phyloP scores from a whole-genome alignment of 768 basidiomycete genomes.

The Pleurotus salmoneostramineus region DNA sequence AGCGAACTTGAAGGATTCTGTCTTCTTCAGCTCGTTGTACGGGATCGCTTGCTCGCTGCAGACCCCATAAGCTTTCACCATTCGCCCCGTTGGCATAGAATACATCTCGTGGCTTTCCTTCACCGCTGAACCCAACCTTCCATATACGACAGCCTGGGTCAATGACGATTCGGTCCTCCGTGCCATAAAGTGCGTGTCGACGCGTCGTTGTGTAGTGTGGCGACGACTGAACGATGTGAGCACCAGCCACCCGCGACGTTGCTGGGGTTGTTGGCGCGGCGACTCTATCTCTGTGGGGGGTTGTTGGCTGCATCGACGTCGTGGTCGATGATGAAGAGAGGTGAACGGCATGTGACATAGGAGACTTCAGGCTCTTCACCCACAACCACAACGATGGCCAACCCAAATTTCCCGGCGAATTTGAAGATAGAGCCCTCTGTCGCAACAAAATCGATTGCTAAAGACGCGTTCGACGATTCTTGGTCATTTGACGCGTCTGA shows the following conservation, averaged over 20 bases:
- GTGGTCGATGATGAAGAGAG: not conserved
- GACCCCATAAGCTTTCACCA: constrained; percentile 54
- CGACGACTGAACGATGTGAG: constrained; percentile 58
- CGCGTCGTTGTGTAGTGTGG: constrained; percentile 84
- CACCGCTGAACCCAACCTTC: constrained; percentile 98
- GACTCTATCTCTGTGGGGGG: constrained; percentile 34
- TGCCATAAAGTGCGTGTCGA: constrained; percentile 92
- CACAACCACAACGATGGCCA: not conserved
- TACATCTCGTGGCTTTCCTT: constrained; percentile 87
- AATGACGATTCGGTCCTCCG: constrained; percentile 92
- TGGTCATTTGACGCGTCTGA: constrained; percentile 26
- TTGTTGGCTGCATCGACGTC: constrained; percentile 26
- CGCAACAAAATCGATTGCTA: constrained; percentile 15
- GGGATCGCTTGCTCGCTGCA: constrained; percentile 49
- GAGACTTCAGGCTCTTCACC: not conserved
- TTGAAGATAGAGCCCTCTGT: constrained; percentile 30
- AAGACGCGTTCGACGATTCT: constrained; percentile 10
- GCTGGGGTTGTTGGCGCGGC: constrained; percentile 52
- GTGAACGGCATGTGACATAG: constrained; percentile 10
- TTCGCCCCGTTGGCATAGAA: constrained; percentile 53
- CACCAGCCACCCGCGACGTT: constrained; percentile 42
- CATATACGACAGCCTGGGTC: constrained; percentile 93
- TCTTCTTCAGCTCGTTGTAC: constrained; percentile 70
- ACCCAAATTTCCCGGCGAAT: constrained; percentile 37
- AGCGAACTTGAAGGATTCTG: constrained; percentile 59